Conservation (phyloP, 768 basidiomycete genomes). For the Heimioporus sp. region DNA sequence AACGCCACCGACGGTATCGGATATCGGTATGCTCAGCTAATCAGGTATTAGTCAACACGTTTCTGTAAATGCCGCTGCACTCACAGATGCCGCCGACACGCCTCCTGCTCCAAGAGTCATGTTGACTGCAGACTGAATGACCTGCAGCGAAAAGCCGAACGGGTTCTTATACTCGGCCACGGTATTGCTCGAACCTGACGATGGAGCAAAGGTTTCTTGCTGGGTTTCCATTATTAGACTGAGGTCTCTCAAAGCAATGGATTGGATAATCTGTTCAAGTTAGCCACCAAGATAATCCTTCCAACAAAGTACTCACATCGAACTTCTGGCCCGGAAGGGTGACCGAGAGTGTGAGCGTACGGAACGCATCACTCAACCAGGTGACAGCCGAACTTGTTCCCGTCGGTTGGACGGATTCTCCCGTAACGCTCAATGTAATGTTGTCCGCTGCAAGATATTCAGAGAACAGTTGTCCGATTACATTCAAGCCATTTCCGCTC, state of each 20-base stretch:
- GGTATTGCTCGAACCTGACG: slow-evolving; percentile 54
- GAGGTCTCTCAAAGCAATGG: slow-evolving; percentile 59
- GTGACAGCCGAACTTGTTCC: slow-evolving; percentile 49
- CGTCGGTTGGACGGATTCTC: slow-evolving; percentile 58
- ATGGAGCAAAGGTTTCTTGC: slow-evolving; percentile 56
- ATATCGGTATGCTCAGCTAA: slow-evolving; percentile 52
- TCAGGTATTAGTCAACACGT: neutral
- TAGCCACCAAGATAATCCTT: neutral
- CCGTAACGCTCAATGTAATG: slow-evolving; percentile 56
- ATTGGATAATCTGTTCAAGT: slow-evolving; percentile 52
- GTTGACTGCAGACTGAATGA: slow-evolving; percentile 52
- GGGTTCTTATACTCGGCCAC: slow-evolving; percentile 67
- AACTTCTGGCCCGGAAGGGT: slow-evolving; percentile 60
- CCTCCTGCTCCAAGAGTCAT: slow-evolving; percentile 51
- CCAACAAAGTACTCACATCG: slow-evolving; percentile 32
- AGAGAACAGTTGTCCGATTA: slow-evolving; percentile 63
- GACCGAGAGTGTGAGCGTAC: slow-evolving; percentile 60
- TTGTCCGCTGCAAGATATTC: slow-evolving; percentile 63
- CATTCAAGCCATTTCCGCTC: slow-evolving; percentile 49
- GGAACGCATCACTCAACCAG: slow-evolving; percentile 72
- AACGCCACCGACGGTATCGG: slow-evolving; percentile 52
- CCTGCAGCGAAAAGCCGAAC: slow-evolving; percentile 73
- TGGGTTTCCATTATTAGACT: slow-evolving; percentile 49
- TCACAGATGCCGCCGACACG: slow-evolving; percentile 51
- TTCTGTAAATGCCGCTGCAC: slow-evolving; percentile 6